Conservation (phyloP, 352 stramenopile genomes). For the Globisporangium echinulatum region DNA sequence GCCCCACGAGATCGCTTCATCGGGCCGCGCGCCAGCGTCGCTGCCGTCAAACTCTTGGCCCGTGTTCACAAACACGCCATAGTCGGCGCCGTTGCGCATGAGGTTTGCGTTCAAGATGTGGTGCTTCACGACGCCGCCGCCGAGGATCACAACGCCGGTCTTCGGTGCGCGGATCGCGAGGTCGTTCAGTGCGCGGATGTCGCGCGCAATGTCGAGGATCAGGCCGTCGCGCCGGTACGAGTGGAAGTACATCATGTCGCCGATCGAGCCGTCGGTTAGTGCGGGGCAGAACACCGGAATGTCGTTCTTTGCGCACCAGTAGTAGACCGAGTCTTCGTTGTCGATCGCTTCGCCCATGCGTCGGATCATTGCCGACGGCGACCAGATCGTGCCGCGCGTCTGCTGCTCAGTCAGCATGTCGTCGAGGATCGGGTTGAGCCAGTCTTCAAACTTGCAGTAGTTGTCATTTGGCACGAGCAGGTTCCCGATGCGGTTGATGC, state of each 20-base stretch:
- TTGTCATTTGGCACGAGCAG: conserved; percentile 99
- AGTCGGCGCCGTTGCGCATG: conserved; percentile 99
- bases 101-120: conserved; percentile 99
- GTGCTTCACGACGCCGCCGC: conserved; percentile 98
- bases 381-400: conserved; percentile 88
- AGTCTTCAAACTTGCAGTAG: conserved; percentile 99
- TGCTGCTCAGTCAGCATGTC: conserved; percentile 98
- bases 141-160: conserved; percentile 98
- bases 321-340: conserved; percentile 97
- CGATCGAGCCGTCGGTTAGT: conserved; percentile 98
- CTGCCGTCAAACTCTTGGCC: conserved; percentile 97
- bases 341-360: conserved; percentile 97
- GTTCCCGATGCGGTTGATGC: conserved; percentile 99
- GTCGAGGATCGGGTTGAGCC: conserved; percentile 94
- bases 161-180: conserved; percentile 91
- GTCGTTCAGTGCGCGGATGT: conserved; percentile 98
- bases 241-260: conserved; percentile 99
- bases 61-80: conserved; percentile 99
- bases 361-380: conserved; percentile 96
- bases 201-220: conserved; percentile 95
- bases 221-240: conserved; percentile 98
- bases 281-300: conserved; percentile 99
- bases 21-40: conserved; percentile 95
- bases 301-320: conserved; percentile 99
- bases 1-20: conserved; percentile 99